Evolutionary conservation across 352 stramenopile species (phyloP).

Genomic region (Phytophthora pistaciae): DNA sequence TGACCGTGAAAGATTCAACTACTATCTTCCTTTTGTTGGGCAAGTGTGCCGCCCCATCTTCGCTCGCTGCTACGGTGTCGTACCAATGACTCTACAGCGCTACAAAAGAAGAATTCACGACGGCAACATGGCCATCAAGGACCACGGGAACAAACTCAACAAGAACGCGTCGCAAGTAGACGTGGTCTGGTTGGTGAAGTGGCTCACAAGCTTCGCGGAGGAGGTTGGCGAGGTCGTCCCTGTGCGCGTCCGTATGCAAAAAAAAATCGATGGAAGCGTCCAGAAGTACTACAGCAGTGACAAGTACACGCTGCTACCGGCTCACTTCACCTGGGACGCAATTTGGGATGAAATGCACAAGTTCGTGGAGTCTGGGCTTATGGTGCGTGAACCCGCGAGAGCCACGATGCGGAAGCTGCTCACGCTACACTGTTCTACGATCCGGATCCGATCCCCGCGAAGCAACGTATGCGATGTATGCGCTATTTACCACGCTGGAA

Average conservation of each 20-base stretch:
- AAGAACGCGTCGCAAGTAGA: constrained; percentile 9
- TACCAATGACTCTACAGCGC: constrained; percentile 2
- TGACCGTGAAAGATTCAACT: constrained; percentile 8
- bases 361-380: constrained; percentile 5
- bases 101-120: constrained; percentile 16
- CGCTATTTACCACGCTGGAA: constrained; percentile 9
- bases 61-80: constrained; percentile 1
- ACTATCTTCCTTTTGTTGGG: constrained; percentile 7
- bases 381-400: neutral
- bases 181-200: constrained; percentile 12
- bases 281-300: constrained; percentile 13
- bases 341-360: constrained; percentile 25
- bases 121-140: neutral
- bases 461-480: constrained; percentile 25
- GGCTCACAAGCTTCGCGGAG: constrained; percentile 10
- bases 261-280: neutral
- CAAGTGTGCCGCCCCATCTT: constrained; percentile 11
- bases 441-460: constrained; percentile 11
- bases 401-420: constrained; percentile 20
- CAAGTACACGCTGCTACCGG: constrained; percentile 15
- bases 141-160: constrained; percentile 17
- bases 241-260: constrained; percentile 7
- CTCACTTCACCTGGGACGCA: constrained; percentile 20
- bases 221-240: constrained; percentile 18
- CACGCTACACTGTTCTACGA: constrained; percentile 1